Base-by-base conservation (phyloP, 2,329 filamentous ascomycete genomes). In the Xylariaceae sp. region DNA sequence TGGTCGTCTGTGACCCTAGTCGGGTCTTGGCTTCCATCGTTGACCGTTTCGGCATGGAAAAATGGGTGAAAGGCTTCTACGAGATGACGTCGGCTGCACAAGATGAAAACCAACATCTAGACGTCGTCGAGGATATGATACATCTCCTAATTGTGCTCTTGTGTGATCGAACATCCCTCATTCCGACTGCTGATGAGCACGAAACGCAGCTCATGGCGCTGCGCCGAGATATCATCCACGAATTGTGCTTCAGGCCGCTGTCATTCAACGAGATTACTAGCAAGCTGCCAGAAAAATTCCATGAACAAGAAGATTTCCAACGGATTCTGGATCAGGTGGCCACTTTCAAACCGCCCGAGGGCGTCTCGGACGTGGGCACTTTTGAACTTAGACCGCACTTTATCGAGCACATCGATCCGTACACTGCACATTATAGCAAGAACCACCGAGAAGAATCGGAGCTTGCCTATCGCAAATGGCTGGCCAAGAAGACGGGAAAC, bases 361-460 rank as follows among this genome's bases (percentile, higher is more conserved):
- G 90, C 5, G 63, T 96, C 19, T 86, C 84, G 4, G 92, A 98
- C 55, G 84, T 89, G 12, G 92, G 93, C 37, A 94, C 86, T 0
- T 98, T 98, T 51, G 88, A 95, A 57, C 67, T 98, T 32, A 92
- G 89, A 53, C 77, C 83, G 4, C 77, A 94, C 40, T 92, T 81
- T 49, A 73, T 95, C 24, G 83, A 90, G 46, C 75, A 93, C 29
- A 78, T 98, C 32, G 93, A 98, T 55, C 92, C 93, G 1, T 98
- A 95, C 56, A 92, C 89, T 51, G 84, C 89, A 5, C 88, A 96
- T 53, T 98, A 94, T 59, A 93, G 80, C 51, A 94, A 94, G 55
- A 98, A 98, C 51, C 90, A 96, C 57, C 77, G 92, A 32, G 92
- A 98, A 53, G 92, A 98, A 57, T 87, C 90, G 0, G 92, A 98